A percentile compares a stretch with the other conserved stretches of the same genome.
Conservation (phyloP, 352 stramenopile genomes). For the Globisporangium carolinianum region DNA sequence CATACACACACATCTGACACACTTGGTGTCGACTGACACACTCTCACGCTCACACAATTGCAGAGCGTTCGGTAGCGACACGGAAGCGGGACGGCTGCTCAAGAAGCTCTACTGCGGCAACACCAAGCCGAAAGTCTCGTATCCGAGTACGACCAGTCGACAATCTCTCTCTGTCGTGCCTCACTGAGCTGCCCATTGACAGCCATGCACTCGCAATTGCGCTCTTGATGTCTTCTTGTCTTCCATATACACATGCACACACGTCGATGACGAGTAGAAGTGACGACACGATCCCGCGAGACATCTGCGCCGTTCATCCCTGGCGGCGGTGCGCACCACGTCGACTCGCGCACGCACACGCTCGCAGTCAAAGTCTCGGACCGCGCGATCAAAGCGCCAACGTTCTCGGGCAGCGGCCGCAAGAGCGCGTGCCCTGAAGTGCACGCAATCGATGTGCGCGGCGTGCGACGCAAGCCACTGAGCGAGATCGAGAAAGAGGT, state of each 20-base stretch:
- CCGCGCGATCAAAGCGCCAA: conserved; percentile 46
- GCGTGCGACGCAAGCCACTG: conserved; percentile 47
- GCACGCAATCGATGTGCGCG: conserved; percentile 54
- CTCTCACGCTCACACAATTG: neutral
- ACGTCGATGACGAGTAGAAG: conserved; percentile 20
- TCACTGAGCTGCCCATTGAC: no score
- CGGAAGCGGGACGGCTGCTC: conserved; percentile 60
- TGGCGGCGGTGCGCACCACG: conserved; percentile 24
- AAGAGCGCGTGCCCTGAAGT: conserved; percentile 26
- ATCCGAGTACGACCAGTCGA: conserved; percentile 41
- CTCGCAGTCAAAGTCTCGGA: conserved; percentile 48
- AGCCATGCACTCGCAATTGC: neutral
- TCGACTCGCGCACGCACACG: conserved; percentile 42
- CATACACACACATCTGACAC: neutral
- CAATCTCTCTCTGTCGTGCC: neutral
- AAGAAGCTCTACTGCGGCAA: conserved; percentile 70
- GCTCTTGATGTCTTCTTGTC: neutral
- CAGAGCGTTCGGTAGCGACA: conserved; percentile 69
- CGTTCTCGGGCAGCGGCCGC: conserved; percentile 17
- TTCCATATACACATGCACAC: neutral
- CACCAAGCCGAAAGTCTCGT: conserved; percentile 58
- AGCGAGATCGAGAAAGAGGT: conserved; percentile 76
- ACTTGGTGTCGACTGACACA: neutral
- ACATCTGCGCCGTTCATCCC: conserved; percentile 54
- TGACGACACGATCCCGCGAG: conserved; percentile 40